phyloP scores from a whole-genome alignment of 805 yeast species.

The Ogataea glucozyma region DNA sequence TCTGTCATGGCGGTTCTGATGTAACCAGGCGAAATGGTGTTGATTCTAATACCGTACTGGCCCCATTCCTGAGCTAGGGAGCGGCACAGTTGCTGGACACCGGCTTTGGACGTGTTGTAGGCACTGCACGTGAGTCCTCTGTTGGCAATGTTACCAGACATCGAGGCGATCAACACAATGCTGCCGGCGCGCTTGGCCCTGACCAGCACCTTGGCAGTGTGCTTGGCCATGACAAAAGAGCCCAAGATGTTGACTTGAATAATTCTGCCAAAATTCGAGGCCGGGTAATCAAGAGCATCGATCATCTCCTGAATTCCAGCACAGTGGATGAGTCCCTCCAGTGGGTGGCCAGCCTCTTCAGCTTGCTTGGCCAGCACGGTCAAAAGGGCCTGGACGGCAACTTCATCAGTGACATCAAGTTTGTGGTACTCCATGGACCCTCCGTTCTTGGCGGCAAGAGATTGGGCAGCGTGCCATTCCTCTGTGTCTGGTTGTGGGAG shows the following conservation, averaged over 20 bases:
- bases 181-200: constrained; percentile 37
- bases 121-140: constrained; percentile 51
- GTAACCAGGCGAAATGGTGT: constrained; percentile 52
- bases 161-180: constrained; percentile 52
- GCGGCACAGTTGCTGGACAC: constrained; percentile 45
- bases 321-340: constrained; percentile 18
- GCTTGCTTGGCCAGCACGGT: constrained; percentile 13
- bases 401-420: constrained; percentile 20
- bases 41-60: constrained; percentile 51
- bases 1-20: constrained; percentile 45
- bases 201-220: constrained; percentile 17
- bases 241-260: constrained; percentile 19
- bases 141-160: constrained; percentile 53
- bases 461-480: constrained; percentile 18
- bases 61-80: constrained; percentile 50
- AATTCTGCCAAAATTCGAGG: constrained; percentile 13
- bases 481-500: constrained; percentile 13
- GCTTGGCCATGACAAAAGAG: constrained; percentile 22
- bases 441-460: constrained; percentile 15
- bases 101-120: constrained; percentile 51
- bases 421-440: constrained; percentile 12
- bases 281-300: constrained; percentile 21
- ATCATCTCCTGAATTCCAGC: constrained; percentile 22
- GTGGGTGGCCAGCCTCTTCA: constrained; percentile 14
- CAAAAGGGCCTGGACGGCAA: constrained; percentile 12